Percentiles rank a stretch among this genome's conserved stretches.
Conservation (phyloP, 768 basidiomycete species). For the Macrocybe gigantea region DNA sequence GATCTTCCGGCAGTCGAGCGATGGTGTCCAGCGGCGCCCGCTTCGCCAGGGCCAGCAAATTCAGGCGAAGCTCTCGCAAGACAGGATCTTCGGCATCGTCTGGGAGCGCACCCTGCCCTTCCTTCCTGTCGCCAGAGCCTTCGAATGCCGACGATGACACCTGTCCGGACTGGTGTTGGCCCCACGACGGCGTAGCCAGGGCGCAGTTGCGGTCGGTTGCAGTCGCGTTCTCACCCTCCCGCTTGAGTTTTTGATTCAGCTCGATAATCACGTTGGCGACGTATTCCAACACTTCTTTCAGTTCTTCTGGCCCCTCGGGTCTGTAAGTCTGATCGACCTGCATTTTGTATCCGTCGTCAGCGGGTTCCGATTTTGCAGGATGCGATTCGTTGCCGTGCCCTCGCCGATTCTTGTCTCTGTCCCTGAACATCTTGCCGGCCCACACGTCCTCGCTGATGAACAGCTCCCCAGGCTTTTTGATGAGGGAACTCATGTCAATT, state of each 20-base stretch:
- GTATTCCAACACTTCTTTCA: slow-evolving; percentile 52
- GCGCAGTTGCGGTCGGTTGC: slow-evolving; percentile 3
- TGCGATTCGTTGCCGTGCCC: neutral
- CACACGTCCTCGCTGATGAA: slow-evolving; percentile 47
- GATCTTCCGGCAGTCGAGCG: slow-evolving; percentile 52
- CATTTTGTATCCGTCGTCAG: neutral
- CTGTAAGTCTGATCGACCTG: slow-evolving; percentile 13
- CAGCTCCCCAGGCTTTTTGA: slow-evolving; percentile 40
- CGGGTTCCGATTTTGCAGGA: neutral
- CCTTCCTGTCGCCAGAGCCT: neutral
- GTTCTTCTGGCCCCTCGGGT: slow-evolving; percentile 40
- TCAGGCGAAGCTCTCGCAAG: slow-evolving; percentile 58
- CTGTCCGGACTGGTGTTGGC: neutral
- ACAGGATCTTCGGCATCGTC: slow-evolving; percentile 37
- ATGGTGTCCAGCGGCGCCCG: slow-evolving; percentile 72
- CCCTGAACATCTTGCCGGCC: slow-evolving; percentile 38
- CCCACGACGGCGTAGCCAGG: slow-evolving; percentile 1
- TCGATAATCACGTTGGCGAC: slow-evolving; percentile 47
- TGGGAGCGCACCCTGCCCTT: neutral
- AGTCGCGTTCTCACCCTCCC: slow-evolving; percentile 8
- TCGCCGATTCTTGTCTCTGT: slow-evolving; percentile 14
- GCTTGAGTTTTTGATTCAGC: slow-evolving; percentile 27
- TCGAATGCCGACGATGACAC: neutral
- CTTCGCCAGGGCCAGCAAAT: slow-evolving; percentile 72
- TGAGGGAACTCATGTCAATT: slow-evolving; percentile 49